A percentile compares a stretch with the other conserved stretches of the same genome.
Conservation (phyloP, 1,284 basidiomycete genomes). For the Malassezia brasiliensis region DNA sequence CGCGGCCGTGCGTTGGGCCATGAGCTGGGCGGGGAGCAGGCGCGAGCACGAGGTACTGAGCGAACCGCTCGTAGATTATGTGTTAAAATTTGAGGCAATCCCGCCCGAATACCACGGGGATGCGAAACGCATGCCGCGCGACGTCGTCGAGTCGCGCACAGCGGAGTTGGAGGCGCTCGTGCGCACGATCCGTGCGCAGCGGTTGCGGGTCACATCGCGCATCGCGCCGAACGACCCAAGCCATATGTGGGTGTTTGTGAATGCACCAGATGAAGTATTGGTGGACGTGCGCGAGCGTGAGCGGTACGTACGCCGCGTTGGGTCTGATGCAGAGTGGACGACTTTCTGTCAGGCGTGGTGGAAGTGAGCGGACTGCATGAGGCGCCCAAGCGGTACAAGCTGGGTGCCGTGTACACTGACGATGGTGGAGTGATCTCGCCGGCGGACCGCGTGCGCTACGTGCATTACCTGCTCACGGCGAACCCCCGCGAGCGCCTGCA, state of each 20-base stretch:
- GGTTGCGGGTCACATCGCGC: constrained; percentile 32
- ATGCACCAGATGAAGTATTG: constrained; percentile 18
- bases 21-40: no score
- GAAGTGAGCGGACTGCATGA: constrained; percentile 3
- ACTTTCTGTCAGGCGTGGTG: constrained; percentile 39
- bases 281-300: constrained; percentile 20
- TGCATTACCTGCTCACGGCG: constrained; percentile 29
- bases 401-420: not conserved
- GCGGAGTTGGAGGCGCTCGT: constrained; percentile 29
- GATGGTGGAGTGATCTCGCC: constrained; percentile 14
- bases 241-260: constrained; percentile 37
- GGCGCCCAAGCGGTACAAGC: not conserved
- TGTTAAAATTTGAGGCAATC: constrained; percentile 15
- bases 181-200: constrained; percentile 20
- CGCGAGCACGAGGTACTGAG: no score
- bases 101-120: not conserved
- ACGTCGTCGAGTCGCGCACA: constrained; percentile 17
- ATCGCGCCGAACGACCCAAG: constrained; percentile 22
- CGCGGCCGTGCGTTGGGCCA: no score
- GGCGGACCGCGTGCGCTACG: constrained; percentile 30
- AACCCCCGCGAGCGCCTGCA: not conserved
- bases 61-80: constrained; percentile 9
- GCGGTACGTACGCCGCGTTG: constrained; percentile 8
- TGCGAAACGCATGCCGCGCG: constrained; percentile 20
- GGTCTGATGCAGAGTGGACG: constrained; percentile 11